phyloP scores from a whole-genome alignment of 1,284 basidiomycete genomes.

The Vanrija pseudolonga region DNA sequence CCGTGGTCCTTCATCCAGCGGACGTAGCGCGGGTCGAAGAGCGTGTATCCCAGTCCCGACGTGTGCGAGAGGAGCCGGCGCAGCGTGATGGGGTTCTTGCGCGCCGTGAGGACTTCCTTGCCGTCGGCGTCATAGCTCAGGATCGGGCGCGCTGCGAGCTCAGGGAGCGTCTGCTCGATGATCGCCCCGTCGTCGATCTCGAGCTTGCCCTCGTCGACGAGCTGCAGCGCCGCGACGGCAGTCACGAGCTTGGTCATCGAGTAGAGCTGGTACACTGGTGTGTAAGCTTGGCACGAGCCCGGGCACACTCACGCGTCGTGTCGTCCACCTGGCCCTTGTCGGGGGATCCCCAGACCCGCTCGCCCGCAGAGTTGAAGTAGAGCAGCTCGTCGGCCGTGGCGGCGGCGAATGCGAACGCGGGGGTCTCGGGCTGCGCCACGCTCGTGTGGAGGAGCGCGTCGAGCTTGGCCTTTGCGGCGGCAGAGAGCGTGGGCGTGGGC shows the following conservation, averaged over 20 bases:
- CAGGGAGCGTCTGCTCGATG: constrained; percentile 33
- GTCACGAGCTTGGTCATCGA: constrained; percentile 39
- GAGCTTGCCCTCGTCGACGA: constrained; percentile 31
- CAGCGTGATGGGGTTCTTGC: constrained; percentile 29
- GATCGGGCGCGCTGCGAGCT: constrained; percentile 27
- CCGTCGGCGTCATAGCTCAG: constrained; percentile 32
- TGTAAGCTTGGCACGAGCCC: neutral
- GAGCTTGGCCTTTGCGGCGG: constrained; percentile 14
- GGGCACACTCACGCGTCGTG: constrained; percentile 30
- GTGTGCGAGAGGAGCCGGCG: constrained; percentile 33
- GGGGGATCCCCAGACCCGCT: constrained; percentile 23
- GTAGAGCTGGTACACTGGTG: constrained; percentile 30
- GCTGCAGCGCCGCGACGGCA: constrained; percentile 28
- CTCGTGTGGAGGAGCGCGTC: constrained; percentile 19
- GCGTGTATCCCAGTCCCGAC: constrained; percentile 6
- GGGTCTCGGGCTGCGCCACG: constrained; percentile 18
- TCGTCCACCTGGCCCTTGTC: constrained; percentile 25
- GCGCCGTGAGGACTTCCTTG: constrained; percentile 19
- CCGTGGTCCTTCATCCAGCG: constrained; percentile 5
- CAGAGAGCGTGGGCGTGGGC: neutral
- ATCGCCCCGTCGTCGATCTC: constrained; percentile 22
- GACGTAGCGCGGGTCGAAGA: neutral
- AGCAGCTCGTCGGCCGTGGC: constrained; percentile 30
- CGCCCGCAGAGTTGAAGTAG: constrained; percentile 27
- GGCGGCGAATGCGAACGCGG: constrained; percentile 29